Evolutionary conservation across 1,284 basidiomycete species (phyloP).

Genomic region (Austropuccinia psidii): DNA sequence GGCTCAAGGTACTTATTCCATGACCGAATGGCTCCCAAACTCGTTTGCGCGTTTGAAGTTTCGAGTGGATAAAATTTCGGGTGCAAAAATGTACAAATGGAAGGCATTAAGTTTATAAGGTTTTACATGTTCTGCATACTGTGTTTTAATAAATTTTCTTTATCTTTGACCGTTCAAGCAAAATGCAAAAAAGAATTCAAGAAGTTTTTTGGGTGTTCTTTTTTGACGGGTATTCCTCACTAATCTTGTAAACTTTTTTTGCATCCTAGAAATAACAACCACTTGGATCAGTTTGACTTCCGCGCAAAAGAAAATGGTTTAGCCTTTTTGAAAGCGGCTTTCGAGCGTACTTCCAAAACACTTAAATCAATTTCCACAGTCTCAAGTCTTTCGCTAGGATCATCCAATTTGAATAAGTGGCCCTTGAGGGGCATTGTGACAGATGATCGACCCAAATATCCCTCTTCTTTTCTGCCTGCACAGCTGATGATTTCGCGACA

Average conservation of each 20-base stretch:
- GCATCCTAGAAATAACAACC: neutral
- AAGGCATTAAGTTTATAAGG: no score
- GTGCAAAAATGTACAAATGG: no score
- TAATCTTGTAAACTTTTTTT: neutral
- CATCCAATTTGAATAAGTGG: neutral
- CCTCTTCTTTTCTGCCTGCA: conserved; percentile 22
- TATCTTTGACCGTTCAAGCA: no score
- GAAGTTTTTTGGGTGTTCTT: no score
- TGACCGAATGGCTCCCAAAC: no score
- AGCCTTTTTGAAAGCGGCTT: neutral
- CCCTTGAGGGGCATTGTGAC: conserved; percentile 23
- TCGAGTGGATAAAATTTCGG: no score
- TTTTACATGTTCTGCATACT: no score
- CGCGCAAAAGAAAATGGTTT: neutral
- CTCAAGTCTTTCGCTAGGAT: neutral
- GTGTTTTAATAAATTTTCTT: no score
- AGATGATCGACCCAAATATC: conserved; percentile 13
- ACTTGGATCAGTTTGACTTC: neutral
- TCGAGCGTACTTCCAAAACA: neutral
- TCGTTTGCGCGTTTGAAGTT: no score
- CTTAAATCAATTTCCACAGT: conserved; percentile 2
- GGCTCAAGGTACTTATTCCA: no score
- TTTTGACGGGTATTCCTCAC: neutral
- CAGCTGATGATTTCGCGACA: neutral
- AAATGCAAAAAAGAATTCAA: no score